Conservation (phyloP, 2,329 filamentous ascomycete species). For the Sporothrix phasma region DNA sequence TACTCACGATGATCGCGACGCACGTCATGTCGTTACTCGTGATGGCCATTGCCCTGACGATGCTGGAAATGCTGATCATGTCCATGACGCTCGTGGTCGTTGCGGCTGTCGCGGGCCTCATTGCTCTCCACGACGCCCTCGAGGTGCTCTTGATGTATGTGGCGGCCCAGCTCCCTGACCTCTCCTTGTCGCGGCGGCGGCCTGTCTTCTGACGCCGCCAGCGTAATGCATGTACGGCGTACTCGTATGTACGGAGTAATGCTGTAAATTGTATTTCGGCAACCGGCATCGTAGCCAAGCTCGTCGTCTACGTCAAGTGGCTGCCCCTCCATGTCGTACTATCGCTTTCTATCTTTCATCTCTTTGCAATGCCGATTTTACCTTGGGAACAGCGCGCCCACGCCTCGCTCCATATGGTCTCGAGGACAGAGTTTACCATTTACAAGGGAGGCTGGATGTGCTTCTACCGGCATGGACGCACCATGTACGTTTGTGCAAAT, state of each 20-base stretch:
- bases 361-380: not conserved
- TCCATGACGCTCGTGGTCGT: not conserved
- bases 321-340: not conserved
- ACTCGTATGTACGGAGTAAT: too few species aligned
- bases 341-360: not conserved
- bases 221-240: too few species aligned
- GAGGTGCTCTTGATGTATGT: not conserved
- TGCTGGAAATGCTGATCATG: too few species aligned
- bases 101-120: not conserved
- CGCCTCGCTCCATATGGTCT: conserved; percentile 17
- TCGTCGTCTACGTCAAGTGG: not conserved
- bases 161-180: not conserved
- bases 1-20: not conserved
- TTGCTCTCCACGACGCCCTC: not conserved
- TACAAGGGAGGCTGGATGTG: not conserved
- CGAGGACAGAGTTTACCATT: not conserved
- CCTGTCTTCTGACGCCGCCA: not conserved
- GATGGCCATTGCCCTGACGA: not conserved
- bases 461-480: too few species aligned
- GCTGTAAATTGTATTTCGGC: not conserved
- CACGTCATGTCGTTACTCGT: not conserved
- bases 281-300: not conserved
- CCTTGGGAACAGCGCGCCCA: conserved; percentile 17
- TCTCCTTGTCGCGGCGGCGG: not conserved
- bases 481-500: not conserved